Percentiles rank a stretch among this genome's conserved stretches.
Evolutionary conservation across 495 filamentous ascomycete species (phyloP).

Genomic region (Haplographium delicatum): DNA sequence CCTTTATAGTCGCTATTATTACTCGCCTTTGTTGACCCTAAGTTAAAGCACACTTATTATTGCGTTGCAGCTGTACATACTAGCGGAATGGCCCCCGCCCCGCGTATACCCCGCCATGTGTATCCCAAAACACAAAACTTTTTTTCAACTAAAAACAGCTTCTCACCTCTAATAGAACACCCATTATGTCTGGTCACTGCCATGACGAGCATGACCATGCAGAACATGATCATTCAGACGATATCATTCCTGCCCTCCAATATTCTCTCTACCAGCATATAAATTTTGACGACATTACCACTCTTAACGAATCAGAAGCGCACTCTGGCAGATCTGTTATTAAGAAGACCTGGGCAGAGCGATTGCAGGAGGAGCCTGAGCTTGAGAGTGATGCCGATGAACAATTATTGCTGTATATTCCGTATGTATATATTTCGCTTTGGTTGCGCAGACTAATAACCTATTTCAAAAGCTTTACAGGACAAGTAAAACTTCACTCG

Average conservation of each 20-base stretch:
- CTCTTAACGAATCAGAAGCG: constrained; percentile 70
- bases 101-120: constrained; percentile 11
- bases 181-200: constrained; percentile 35
- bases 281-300: constrained; percentile 77
- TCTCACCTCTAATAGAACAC: constrained; percentile 22
- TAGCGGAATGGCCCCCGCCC: too few relatives aligned
- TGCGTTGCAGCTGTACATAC: too few relatives aligned
- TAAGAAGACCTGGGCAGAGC: constrained; percentile 86
- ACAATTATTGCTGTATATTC: constrained; percentile 86
- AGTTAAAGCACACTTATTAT: too few relatives aligned
- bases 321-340: constrained; percentile 69
- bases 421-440: constrained; percentile 44
- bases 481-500: constrained; percentile 85
- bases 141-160: neutral
- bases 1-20: too few relatives aligned
- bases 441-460: neutral
- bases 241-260: constrained; percentile 84
- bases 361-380: constrained; percentile 64
- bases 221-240: constrained; percentile 74
- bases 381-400: constrained; percentile 85
- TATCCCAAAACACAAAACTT: neutral
- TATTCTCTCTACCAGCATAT: constrained; percentile 86
- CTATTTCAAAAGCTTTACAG: constrained; percentile 67
- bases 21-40: too few relatives aligned
- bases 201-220: constrained; percentile 30